phyloP scores from a whole-genome alignment of 805 yeast genomes.

The Spencermartinsiella europaea region DNA sequence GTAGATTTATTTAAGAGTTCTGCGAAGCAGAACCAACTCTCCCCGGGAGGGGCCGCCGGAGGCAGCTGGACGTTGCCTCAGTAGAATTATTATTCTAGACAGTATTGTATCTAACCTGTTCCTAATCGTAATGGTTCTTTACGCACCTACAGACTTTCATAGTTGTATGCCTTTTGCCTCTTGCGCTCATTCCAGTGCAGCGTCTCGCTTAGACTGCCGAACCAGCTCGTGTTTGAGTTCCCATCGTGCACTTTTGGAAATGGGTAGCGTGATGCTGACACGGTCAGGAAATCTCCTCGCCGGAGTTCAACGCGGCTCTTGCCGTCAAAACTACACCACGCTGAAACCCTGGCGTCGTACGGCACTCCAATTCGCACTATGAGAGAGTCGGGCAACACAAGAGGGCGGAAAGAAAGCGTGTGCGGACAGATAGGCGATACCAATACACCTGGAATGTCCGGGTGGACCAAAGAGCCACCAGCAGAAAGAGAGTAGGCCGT shows the following conservation, averaged over 20 bases:
- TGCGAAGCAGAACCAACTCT: no score
- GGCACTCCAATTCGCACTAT: constrained; percentile 77
- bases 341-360: constrained; percentile 73
- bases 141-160: no score
- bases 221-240: constrained; percentile 61
- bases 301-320: constrained; percentile 74
- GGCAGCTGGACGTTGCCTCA: no score
- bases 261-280: constrained; percentile 83
- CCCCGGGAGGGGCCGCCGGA: no score
- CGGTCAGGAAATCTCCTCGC: constrained; percentile 79
- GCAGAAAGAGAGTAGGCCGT: constrained; percentile 90
- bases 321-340: constrained; percentile 98
- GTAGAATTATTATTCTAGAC: no score
- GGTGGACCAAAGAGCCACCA: constrained; percentile 90
- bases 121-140: no score
- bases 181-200: constrained; percentile 93
- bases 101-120: no score
- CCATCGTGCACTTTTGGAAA: constrained; percentile 86
- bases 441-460: constrained; percentile 83
- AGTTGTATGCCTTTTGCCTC: constrained; percentile 65
- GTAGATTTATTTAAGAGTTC: no score
- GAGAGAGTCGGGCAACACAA: constrained; percentile 84
- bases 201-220: constrained; percentile 75
- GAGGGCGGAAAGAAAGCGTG: constrained; percentile 85
- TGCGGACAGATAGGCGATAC: constrained; percentile 96